Base-by-base conservation (phyloP, 441 rosid species). In the Syzygium syzygioides region DNA sequence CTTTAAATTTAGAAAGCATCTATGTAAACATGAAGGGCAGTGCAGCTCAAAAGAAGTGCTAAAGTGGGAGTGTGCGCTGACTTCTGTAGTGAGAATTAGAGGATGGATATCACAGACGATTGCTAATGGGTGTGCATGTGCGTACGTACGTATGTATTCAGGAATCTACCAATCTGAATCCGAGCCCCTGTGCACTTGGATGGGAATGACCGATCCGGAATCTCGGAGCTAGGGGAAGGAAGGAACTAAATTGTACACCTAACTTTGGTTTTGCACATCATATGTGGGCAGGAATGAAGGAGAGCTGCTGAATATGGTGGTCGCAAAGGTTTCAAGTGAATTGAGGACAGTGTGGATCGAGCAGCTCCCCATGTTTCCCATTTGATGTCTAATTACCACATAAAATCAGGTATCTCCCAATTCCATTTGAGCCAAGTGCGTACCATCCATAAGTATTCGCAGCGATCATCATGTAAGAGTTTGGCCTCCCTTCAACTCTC, bases 21-120 rank as follows among this genome's bases (percentile, higher is more conserved):
- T 11, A 4, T 1, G 14, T 4, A 18, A 57, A 57, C 5, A 4
- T 10, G n/a, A 0, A 10, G 20, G 2, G 26, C 11, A 3, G 11
- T 1, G 7, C 26, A 1, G 11, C 26, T 4, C 4, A 20, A 5
- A 56, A 56, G 11, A 56, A 56, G 59, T 9, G 11, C 4, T 1
- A 56, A 9, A 19, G 7, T 56, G 59, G 59, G 1, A 4, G 26
- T 26, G 20, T 9, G 59, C 11, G 57, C 10, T 19, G 57, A 13
- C 4, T 7, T 64, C 57, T 55, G 57, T 55, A 19, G 4, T 25
- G 0, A 7, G 9, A 9, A 2, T 55, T 3, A 57, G 5, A 57
- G n/a, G 62, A 57, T 57, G 14, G 62, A 10, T 6, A 2, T 57
- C 62, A 30, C 12, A 64, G 14, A 26, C 1, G 3, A 9, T 57